Conservation (phyloP, 2,329 filamentous ascomycete genomes). For the Phialocephala sp. region DNA sequence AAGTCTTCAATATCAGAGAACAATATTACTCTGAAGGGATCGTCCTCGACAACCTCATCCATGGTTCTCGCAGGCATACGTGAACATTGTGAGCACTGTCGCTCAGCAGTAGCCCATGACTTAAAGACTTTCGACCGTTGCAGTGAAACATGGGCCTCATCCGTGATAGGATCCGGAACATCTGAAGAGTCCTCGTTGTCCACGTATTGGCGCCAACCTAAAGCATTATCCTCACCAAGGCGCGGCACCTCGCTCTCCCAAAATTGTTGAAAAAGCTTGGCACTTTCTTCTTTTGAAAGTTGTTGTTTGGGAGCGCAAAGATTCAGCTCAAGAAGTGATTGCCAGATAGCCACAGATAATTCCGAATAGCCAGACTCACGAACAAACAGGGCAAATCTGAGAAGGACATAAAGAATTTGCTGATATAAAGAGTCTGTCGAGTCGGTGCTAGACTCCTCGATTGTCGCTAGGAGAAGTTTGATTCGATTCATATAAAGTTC, state of each 20-base stretch:
- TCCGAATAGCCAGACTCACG: constrained; percentile 81
- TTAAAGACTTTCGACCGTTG: constrained; percentile 43
- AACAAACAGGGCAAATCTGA: constrained; percentile 76
- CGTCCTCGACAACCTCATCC: constrained; percentile 77
- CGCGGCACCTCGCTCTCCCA: constrained; percentile 87
- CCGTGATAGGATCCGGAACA: constrained; percentile 30
- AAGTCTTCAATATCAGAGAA: constrained; percentile 75
- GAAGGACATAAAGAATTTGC: constrained; percentile 69
- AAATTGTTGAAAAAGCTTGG: constrained; percentile 67
- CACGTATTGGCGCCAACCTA: constrained; percentile 70
- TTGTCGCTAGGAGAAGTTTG: constrained; percentile 46
- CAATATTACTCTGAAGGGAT: constrained; percentile 82
- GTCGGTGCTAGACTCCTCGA: constrained; percentile 7
- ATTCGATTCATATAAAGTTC: constrained; percentile 64
- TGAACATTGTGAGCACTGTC: constrained; percentile 52
- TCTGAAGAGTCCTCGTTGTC: constrained; percentile 37
- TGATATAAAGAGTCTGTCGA: constrained; percentile 39
- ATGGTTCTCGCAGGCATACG: constrained; percentile 72
- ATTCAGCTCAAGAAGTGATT: constrained; percentile 76
- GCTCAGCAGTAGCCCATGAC: constrained; percentile 60
- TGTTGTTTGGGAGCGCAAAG: constrained; percentile 59
- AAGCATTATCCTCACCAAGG: constrained; percentile 74
- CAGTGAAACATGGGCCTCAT: constrained; percentile 29
- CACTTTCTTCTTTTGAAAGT: constrained; percentile 26
- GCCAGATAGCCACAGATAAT: constrained; percentile 80